These are phyloP conservation scores for Ophiosphaerella herpotricha DNA, from an alignment of 2,329 filamentous ascomycete genomes.

Conservation along the genomic window DNA sequence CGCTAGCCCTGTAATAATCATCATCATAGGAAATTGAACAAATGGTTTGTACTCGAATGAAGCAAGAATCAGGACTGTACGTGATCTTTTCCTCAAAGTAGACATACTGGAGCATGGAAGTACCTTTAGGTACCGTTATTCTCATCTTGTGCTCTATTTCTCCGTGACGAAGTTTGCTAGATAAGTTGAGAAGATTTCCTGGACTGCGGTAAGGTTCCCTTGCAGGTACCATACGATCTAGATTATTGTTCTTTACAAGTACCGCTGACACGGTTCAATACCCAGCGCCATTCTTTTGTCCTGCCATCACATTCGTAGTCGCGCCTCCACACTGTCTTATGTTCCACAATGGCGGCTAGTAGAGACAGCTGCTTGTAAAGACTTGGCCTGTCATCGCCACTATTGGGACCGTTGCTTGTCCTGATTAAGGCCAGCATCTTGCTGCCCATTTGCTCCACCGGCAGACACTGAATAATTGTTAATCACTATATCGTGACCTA, in stretches of 20 bases:
- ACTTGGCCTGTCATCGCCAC: slow-evolving; percentile 23
- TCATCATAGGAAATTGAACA: not conserved
- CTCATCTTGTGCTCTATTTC: slow-evolving; percentile 17
- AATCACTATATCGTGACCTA: not conserved
- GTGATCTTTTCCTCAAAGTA: slow-evolving; percentile 13
- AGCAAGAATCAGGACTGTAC: slow-evolving; percentile 1
- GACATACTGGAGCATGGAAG: slow-evolving; percentile 9
- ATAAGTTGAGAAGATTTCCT: slow-evolving; percentile 14
- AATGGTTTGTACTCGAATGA: not conserved
- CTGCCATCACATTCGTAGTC: slow-evolving; percentile 41
- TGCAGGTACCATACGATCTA: slow-evolving; percentile 36
- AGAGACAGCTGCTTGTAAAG: slow-evolving; percentile 16
- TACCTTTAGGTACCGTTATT: slow-evolving; percentile 19
- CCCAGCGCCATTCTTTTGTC: slow-evolving; percentile 41
- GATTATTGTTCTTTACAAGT: slow-evolving; percentile 26
- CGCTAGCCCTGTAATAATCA: not conserved
- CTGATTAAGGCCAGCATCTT: slow-evolving; percentile 35
- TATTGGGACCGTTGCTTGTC: slow-evolving; percentile 22
- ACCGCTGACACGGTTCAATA: slow-evolving; percentile 28
- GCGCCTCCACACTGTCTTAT: slow-evolving; percentile 32
- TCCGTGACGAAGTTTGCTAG: slow-evolving; percentile 18
- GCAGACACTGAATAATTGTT: not conserved
- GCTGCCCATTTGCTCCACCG: slow-evolving; percentile 17
- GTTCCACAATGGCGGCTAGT: slow-evolving; percentile 38
- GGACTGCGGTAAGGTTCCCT: slow-evolving; percentile 25